Percentiles rank a stretch among this genome's conserved stretches.
phyloP scores from a whole-genome alignment of 139 green algal genomes.

The Edaphochlamys debaryana region DNA sequence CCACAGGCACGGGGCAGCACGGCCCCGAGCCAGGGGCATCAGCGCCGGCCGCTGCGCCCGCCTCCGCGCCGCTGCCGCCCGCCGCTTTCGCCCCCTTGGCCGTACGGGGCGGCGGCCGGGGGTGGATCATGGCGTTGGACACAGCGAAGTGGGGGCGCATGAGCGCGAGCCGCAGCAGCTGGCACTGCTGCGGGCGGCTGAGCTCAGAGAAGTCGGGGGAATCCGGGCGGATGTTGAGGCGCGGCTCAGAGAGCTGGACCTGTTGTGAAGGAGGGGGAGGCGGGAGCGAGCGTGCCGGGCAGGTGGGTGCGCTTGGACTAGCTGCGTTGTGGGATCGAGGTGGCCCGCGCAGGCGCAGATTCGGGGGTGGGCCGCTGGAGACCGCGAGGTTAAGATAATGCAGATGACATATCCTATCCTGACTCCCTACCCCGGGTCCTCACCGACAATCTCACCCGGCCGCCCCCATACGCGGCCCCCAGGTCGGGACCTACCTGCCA shows the following conservation, averaged over 20 bases:
- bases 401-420: no score
- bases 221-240: conserved; percentile 21
- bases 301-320: no score
- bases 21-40: neutral
- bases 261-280: neutral
- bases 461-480: no score
- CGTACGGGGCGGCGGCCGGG: conserved; percentile 22
- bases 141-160: conserved; percentile 20
- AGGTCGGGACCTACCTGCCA: conserved; percentile 39
- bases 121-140: conserved; percentile 25
- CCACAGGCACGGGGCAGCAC: neutral
- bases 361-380: no score
- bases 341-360: no score
- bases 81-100: no score
- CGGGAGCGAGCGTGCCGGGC: neutral
- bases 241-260: neutral
- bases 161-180: conserved; percentile 19
- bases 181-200: conserved; percentile 31
- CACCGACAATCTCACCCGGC: no score
- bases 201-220: conserved; percentile 17
- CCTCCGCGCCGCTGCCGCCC: neutral
- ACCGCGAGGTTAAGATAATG: no score
- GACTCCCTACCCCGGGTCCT: no score
- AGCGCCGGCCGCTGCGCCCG: neutral
- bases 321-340: no score